Conservation (phyloP, 1,284 basidiomycete species). For the Microbotryomycetes sp. region DNA sequence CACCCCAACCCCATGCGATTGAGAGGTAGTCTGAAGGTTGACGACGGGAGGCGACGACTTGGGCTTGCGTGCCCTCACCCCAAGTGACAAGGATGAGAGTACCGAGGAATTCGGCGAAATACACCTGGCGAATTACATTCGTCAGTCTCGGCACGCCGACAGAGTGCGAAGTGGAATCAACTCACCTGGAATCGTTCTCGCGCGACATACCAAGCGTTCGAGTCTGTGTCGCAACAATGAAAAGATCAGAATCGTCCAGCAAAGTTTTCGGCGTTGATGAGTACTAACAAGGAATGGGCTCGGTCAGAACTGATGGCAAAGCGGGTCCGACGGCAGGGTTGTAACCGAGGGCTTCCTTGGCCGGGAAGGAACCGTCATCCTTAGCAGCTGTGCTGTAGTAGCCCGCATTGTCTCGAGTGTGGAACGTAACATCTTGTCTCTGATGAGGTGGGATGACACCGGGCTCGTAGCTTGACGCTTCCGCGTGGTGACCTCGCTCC, state of each 20-base stretch:
- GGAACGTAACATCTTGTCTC: background rate
- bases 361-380: too few species aligned
- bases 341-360: too few species aligned
- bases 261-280: background rate
- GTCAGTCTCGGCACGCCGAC: too few species aligned
- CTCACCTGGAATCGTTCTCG: background rate
- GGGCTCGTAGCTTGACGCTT: background rate
- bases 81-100: slow-evolving; percentile 11
- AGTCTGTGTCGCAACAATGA: background rate
- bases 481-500: background rate
- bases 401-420: background rate
- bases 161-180: too few species aligned
- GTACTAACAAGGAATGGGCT: background rate
- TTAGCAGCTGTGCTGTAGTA: background rate
- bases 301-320: background rate
- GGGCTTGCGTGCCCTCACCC: slow-evolving; percentile 17
- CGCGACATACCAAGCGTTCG: background rate
- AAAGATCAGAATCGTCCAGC: background rate
- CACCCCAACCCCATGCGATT: slow-evolving; percentile 16
- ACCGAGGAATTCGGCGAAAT: slow-evolving; percentile 16
- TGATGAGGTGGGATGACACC: background rate
- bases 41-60: slow-evolving; percentile 7
- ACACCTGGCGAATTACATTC: background rate
- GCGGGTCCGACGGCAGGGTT: background rate
- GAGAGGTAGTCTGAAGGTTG: slow-evolving; percentile 9